Percentiles rank a stretch among this genome's conserved stretches.
Evolutionary conservation across 2,329 filamentous ascomycete species (phyloP).

Genomic region (Aspergillus sp.): DNA sequence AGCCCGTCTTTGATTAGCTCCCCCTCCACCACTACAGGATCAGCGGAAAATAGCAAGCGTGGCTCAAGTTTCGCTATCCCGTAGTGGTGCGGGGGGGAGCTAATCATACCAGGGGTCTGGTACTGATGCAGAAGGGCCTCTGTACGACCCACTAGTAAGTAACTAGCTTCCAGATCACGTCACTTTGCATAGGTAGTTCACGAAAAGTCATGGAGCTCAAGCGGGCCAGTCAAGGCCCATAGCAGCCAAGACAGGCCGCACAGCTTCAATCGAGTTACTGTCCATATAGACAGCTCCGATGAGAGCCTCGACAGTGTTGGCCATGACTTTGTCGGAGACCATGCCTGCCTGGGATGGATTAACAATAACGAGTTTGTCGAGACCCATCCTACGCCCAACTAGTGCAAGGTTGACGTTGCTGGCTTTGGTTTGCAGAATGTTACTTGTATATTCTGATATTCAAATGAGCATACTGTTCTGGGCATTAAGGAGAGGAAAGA

Average conservation of each 20-base stretch:
- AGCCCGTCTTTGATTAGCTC: too few species aligned
- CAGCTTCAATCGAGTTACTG: slow-evolving; percentile 12
- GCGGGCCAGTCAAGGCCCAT: slow-evolving; percentile 17
- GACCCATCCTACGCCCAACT: slow-evolving; percentile 6
- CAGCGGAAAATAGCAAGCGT: too few species aligned
- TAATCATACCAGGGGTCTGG: background rate
- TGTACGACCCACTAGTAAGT: background rate
- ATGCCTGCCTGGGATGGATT: slow-evolving; percentile 19
- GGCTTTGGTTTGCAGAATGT: background rate
- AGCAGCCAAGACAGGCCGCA: slow-evolving; percentile 8
- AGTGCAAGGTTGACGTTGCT: slow-evolving; percentile 7
- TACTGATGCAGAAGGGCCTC: background rate
- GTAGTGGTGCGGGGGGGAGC: background rate
- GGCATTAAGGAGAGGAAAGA: background rate
- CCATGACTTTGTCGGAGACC: slow-evolving; percentile 26
- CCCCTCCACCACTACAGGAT: too few species aligned
- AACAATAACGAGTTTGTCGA: slow-evolving; percentile 13
- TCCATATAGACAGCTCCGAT: slow-evolving; percentile 38
- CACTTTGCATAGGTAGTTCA: background rate
- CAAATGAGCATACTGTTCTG: background rate
- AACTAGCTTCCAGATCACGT: background rate
- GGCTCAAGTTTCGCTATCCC: background rate
- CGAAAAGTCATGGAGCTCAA: background rate
- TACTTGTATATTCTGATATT: slow-evolving; percentile 3
- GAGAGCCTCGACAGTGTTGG: slow-evolving; percentile 36